A percentile compares a stretch with the other conserved stretches of the same genome.
Conservation (phyloP, 2,329 filamentous ascomycete genomes). For the Microcyclospora tardicrescens region DNA sequence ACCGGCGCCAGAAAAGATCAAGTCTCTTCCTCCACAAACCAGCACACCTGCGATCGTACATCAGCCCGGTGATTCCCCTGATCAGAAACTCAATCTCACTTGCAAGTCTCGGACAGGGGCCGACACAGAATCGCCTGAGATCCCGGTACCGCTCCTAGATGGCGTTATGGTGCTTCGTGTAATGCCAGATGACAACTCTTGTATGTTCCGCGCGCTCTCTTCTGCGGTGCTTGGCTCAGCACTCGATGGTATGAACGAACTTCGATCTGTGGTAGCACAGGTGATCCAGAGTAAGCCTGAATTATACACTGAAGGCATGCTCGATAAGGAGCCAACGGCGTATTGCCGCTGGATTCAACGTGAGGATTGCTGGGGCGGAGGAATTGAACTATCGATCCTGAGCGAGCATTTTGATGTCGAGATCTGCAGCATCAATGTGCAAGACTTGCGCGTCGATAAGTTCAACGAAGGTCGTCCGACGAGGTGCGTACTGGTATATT, state of each 20-base stretch:
- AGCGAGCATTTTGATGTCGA: conserved; percentile 76
- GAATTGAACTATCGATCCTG: conserved; percentile 76
- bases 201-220: conserved; percentile 81
- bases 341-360: conserved; percentile 76
- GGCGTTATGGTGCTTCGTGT: conserved; percentile 63
- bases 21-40: conserved; percentile 13
- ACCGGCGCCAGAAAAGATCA: conserved; percentile 11
- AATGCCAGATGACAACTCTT: conserved; percentile 95
- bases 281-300: conserved; percentile 62
- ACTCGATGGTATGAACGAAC: conserved; percentile 54
- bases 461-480: conserved; percentile 63
- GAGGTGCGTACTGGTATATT: conserved; percentile 74
- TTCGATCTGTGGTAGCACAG: conserved; percentile 66
- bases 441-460: conserved; percentile 51
- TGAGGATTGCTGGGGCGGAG: conserved; percentile 77
- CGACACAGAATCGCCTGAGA: conserved; percentile 48
- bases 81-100: conserved; percentile 22
- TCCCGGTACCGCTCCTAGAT: conserved; percentile 42
- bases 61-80: conserved; percentile 13
- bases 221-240: conserved; percentile 56
- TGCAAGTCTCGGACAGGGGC: conserved; percentile 32
- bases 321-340: conserved; percentile 55
- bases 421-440: conserved; percentile 72
- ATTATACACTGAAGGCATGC: conserved; percentile 60
- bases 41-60: conserved; percentile 14